A percentile compares a stretch with the other conserved stretches of the same genome.
These are phyloP conservation scores for Alloteropsis semialata DNA, from an alignment of 176 grass and related monocot genomes.

Conservation along the genomic window DNA sequence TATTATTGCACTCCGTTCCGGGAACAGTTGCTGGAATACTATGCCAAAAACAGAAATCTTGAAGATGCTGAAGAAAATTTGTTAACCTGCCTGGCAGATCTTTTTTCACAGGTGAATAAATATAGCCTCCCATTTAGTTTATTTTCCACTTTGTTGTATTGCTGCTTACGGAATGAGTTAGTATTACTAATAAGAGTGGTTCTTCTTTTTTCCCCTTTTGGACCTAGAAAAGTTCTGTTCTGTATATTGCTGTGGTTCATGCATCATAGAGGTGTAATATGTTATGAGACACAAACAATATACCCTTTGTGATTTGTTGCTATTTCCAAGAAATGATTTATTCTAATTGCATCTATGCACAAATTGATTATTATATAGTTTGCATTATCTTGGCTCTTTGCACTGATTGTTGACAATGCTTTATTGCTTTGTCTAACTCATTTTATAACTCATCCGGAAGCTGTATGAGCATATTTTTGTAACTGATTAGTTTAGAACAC, in stretches of 20 bases:
- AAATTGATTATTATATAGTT: background rate
- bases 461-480: background rate
- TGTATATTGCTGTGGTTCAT: background rate
- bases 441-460: background rate
- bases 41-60: constrained; percentile 53
- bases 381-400: background rate
- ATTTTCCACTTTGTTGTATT: constrained; percentile 13
- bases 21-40: constrained; percentile 80
- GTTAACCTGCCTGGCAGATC: constrained; percentile 87
- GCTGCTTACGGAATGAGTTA: constrained; percentile 9
- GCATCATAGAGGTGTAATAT: background rate
- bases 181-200: background rate
- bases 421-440: background rate
- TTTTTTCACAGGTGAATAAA: constrained; percentile 78
- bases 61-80: constrained; percentile 76
- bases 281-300: background rate
- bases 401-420: background rate
- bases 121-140: background rate
- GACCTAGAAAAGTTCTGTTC: background rate
- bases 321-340: background rate
- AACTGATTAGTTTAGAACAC: background rate
- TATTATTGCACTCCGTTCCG: constrained; percentile 90
- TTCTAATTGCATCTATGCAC: background rate
- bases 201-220: background rate
- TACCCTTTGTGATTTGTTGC: background rate